Conservation (phyloP, 805 yeast genomes). For the Suhomyces prunicola region DNA sequence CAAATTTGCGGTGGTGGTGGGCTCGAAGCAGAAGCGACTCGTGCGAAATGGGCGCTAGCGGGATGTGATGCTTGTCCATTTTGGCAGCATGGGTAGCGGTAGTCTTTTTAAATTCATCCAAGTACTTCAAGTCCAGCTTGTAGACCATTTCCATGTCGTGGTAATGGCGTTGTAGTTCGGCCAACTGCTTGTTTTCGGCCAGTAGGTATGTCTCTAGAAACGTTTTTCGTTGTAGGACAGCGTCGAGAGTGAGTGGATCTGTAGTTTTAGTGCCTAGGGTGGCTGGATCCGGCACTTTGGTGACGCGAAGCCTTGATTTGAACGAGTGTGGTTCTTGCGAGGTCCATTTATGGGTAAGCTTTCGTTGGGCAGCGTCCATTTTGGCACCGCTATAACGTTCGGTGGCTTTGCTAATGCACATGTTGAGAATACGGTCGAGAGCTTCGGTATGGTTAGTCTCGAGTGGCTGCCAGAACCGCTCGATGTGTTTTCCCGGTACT, state of each 20-base stretch:
- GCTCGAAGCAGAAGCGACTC: neutral
- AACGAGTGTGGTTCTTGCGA: slow-evolving; percentile 20
- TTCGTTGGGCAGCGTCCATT: slow-evolving; percentile 20
- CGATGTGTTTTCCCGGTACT: slow-evolving; percentile 25
- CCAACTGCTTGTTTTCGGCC: slow-evolving; percentile 39
- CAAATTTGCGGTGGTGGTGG: neutral
- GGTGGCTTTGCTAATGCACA: slow-evolving; percentile 23
- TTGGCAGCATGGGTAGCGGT: slow-evolving; percentile 7
- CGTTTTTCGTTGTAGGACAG: slow-evolving; percentile 20
- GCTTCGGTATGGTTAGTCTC: slow-evolving; percentile 13
- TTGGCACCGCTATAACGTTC: slow-evolving; percentile 20
- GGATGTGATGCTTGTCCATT: neutral
- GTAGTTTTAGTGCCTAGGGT: slow-evolving; percentile 11
- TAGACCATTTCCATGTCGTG: slow-evolving; percentile 19
- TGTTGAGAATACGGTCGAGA: slow-evolving; percentile 22
- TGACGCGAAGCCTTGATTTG: slow-evolving; percentile 18
- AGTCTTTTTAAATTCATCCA: slow-evolving; percentile 27
- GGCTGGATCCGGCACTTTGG: slow-evolving; percentile 25
- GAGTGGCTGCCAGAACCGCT: slow-evolving; percentile 29
- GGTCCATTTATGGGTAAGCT: slow-evolving; percentile 25
- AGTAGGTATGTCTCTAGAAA: slow-evolving; percentile 34
- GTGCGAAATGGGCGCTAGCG: neutral
- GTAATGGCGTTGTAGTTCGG: slow-evolving; percentile 27
- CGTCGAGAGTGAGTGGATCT: slow-evolving; percentile 25
- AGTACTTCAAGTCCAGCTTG: slow-evolving; percentile 32